phyloP scores from a whole-genome alignment of 2,329 filamentous ascomycete species.

The Neonectria coccinea region DNA sequence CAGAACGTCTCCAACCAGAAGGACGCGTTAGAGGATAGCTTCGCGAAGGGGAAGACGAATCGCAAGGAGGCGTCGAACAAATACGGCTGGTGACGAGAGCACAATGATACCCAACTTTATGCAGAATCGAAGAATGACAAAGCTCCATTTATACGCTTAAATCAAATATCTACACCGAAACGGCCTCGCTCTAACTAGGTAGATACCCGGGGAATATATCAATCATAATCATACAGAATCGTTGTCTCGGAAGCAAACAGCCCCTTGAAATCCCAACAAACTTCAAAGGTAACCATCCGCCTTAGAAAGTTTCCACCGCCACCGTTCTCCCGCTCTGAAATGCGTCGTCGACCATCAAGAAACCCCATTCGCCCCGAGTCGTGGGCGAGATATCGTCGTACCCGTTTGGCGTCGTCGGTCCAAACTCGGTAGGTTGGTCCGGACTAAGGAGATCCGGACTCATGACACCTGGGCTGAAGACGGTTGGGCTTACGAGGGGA shows the following conservation, averaged over 20 bases:
- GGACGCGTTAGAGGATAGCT: constrained; percentile 91
- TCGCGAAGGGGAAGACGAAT: constrained; percentile 82
- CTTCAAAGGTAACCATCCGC: background rate
- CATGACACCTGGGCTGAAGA: constrained; percentile 37
- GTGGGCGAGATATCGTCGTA: constrained; percentile 73
- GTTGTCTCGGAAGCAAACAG: background rate
- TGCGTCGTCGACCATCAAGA: constrained; percentile 64
- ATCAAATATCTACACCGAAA: constrained; percentile 20
- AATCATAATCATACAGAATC: constrained; percentile 22
- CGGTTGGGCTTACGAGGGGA: constrained; percentile 33
- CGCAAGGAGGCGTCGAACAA: constrained; percentile 83
- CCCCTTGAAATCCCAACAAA: background rate
- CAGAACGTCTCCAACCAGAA: constrained; percentile 84
- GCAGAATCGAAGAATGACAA: constrained; percentile 24
- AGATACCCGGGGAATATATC: constrained; percentile 2
- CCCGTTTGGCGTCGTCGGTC: constrained; percentile 67
- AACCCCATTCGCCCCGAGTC: constrained; percentile 72
- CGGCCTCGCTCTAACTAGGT: constrained; percentile 22
- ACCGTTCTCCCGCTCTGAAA: constrained; percentile 59
- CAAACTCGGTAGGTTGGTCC: constrained; percentile 47
- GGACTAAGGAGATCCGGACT: constrained; percentile 41
- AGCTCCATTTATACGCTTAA: constrained; percentile 22
- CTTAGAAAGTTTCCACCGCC: constrained; percentile 56
- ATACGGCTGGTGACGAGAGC: constrained; percentile 77
- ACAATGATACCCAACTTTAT: constrained; percentile 41